Conservation (phyloP, 495 filamentous ascomycete species). For the Parathielavia hyrcaniae region DNA sequence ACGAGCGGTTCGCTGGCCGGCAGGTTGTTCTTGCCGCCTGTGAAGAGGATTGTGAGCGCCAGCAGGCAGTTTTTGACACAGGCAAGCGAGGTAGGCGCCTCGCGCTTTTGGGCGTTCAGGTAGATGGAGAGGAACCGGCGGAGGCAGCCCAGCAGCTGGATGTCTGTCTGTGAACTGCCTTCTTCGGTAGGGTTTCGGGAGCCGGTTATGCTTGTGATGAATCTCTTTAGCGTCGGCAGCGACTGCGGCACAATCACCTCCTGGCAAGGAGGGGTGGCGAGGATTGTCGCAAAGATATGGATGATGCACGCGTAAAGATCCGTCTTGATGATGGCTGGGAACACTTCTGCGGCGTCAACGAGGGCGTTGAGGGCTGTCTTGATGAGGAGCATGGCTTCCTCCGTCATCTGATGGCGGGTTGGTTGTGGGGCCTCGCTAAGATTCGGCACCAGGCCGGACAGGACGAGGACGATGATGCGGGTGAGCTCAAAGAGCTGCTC, state of each 20-base stretch:
- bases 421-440: conserved; percentile 68
- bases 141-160: conserved; percentile 62
- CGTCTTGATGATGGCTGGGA: conserved; percentile 91
- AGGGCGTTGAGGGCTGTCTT: conserved; percentile 74
- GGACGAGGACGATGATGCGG: conserved; percentile 85
- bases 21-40: conserved; percentile 65
- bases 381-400: conserved; percentile 79
- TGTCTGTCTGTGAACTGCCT: conserved; percentile 37
- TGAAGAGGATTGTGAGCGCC: conserved; percentile 81
- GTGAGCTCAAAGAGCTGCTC: conserved; percentile 97
- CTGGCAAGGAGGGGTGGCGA: conserved; percentile 81
- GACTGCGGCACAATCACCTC: conserved; percentile 81
- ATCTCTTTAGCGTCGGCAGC: conserved; percentile 85
- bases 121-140: conserved; percentile 74
- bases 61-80: conserved; percentile 93
- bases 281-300: conserved; percentile 91
- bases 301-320: conserved; percentile 95
- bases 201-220: conserved; percentile 64
- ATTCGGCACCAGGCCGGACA: conserved; percentile 80
- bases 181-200: conserved; percentile 31
- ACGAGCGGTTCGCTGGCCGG: conserved; percentile 67
- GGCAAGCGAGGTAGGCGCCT: conserved; percentile 68
- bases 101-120: conserved; percentile 73
- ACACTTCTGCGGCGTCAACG: conserved; percentile 88
- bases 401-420: conserved; percentile 64